Base-by-base conservation (phyloP, 2,329 filamentous ascomycete species). In the Venturiaceae sp. region DNA sequence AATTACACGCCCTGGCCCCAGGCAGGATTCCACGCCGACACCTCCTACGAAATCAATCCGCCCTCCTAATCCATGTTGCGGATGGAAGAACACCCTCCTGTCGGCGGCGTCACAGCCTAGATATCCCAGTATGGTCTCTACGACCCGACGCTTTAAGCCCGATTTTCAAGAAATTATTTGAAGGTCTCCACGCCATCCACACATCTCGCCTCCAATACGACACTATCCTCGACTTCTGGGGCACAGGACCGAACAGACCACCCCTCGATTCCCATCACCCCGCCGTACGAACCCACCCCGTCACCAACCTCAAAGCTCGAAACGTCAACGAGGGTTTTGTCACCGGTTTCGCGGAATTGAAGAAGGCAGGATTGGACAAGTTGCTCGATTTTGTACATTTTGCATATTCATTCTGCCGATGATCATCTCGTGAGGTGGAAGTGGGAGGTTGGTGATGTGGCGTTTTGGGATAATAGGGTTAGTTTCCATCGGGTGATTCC, bases 351-450 rank as follows among this genome's bases (percentile, higher is more conserved):
- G 75, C 74, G 3, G 77, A 79, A 63, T 68, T 80, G 11, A 79
- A 79, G 59, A 77, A 76, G 58, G 64, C 67, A 5, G 77, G 80
- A 62, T 76, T 74, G 1, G 76, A 78, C 64, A 71, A 72, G 65
- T 64, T 79, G 4, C 66, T 79, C 0, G 74, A 77, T 54, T 78
- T 80, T 59, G 74, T 78, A 53, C 60, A 66, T n/a, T 3, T 72
- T 72, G 54, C 77, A 79, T 61, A 73, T 80, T 30, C 76, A 79
- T 62, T 73, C 75, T 0, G 77, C 75, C 1, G 76, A 79, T 53
- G 78, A 80, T 61, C 77, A 79, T 62, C 71, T 71, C 26, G 77
- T 80, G 5, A 68, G 77, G 2, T 79, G 76, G 71, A 79, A 77
- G 60, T n/a, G n/a, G n/a, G n/a, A n/a, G n/a, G n/a, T n/a, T n/a